Evolutionary conservation across 306 rosid genomes (phyloP), one percentile per base, ranked within the genome.

Genomic region (Vigna angularis): DNA sequence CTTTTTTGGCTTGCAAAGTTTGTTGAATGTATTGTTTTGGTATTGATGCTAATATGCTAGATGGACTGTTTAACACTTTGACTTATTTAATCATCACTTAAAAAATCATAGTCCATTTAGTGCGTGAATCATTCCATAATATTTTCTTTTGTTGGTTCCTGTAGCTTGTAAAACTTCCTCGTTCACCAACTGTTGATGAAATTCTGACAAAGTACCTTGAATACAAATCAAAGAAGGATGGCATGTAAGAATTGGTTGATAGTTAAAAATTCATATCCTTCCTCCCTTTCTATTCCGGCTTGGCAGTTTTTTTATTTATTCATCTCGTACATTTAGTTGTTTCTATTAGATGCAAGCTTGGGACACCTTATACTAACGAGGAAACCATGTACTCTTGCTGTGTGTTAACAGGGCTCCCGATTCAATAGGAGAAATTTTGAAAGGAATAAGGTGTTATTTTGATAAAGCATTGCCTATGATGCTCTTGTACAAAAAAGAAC

Each of bases 181-280:
- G 99, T 34, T 87, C 98, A n/a, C 99, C 99, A 38, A 91, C 97
- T 20, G 90, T 96, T 64, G 99, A 96, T 87, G 98, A 93, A 26
- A 93, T 96, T 83, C 80, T 96, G 85, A 80, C 91, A 0, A 91
- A 89, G 88, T 96, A 88, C 87, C 91, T 93, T 32, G 99, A 96
- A 47, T 88, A 86, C 89, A 91, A 93, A 67, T 77, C 94, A 78
- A 93, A 93, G 88, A 93, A 93, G 87, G 99, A 96, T 69, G 87
- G 94, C 84, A 74, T 77, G 99, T 96, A 91, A 87, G 99, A 75
- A 66, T 53, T 56, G 18, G 32, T 72, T 57, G 66, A 68, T 70
- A 49, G 30, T 38, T 70, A 51, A 53, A 61, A 50, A 57, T 42
- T 79, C 42, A 7, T 79, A 64, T 68, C 73, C 38, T 73, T 36